Evolutionary conservation across 768 basidiomycete genomes (phyloP).

Genomic region (Hebeloma cylindrosporum): DNA sequence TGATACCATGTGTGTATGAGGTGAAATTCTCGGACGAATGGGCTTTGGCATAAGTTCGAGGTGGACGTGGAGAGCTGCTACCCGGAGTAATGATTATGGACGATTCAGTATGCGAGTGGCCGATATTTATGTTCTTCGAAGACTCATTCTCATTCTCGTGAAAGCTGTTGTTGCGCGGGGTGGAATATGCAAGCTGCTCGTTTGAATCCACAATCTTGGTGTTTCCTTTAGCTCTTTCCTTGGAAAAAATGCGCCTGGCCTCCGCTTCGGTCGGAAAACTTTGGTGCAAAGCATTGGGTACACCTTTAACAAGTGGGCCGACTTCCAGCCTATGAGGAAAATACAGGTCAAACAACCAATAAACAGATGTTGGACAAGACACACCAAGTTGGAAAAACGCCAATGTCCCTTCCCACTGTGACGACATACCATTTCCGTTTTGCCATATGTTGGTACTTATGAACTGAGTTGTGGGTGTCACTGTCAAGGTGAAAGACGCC

Average conservation of each 20-base stretch:
- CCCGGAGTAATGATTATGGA: background rate
- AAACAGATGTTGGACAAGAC: conserved; percentile 6
- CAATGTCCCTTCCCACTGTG: conserved; percentile 35
- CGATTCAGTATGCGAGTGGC: background rate
- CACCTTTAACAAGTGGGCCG: conserved; percentile 40
- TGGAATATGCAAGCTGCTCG: background rate
- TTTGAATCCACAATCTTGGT: conserved; percentile 26
- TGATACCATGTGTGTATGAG: background rate
- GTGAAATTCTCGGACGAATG: background rate
- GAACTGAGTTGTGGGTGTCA: conserved; percentile 1
- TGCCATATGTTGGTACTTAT: too few species aligned
- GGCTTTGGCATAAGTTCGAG: background rate
- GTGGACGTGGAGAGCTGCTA: background rate
- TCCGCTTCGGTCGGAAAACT: conserved; percentile 43
- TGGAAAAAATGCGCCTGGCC: conserved; percentile 34
- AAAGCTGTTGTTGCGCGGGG: conserved; percentile 6
- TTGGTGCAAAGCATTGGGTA: conserved; percentile 43
- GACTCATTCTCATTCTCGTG: background rate
- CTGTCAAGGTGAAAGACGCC: background rate
- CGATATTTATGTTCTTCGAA: background rate
- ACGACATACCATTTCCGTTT: conserved; percentile 45
- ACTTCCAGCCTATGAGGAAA: conserved; percentile 42
- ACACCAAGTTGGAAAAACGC: conserved; percentile 42
- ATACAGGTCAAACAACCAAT: background rate
- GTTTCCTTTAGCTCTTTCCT: conserved; percentile 28